These are phyloP conservation scores for Seiridium cupressi DNA, from an alignment of 2,329 filamentous ascomycete genomes.

Conservation along the genomic window DNA sequence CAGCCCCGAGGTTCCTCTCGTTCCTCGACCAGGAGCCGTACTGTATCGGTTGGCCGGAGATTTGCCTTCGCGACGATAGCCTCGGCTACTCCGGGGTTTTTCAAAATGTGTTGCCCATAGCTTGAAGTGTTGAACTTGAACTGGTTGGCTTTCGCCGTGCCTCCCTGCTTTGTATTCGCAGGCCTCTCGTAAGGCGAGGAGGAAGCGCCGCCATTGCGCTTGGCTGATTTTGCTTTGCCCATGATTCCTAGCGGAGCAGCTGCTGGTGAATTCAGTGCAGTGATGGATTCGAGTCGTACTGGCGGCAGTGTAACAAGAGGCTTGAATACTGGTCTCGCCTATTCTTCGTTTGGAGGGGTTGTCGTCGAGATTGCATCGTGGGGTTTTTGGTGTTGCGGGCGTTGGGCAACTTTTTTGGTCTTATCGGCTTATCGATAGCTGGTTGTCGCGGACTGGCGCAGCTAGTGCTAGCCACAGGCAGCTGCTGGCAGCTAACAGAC, in stretches of 20 bases:
- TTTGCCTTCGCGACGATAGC: slow-evolving; percentile 47
- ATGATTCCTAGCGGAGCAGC: slow-evolving; percentile 19
- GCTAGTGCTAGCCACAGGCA: no score
- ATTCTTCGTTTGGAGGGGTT: background rate
- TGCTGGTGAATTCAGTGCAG: background rate
- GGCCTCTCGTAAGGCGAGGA: slow-evolving; percentile 41
- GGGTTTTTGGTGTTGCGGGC: no score
- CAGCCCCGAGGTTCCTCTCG: no score
- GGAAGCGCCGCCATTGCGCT: slow-evolving; percentile 29
- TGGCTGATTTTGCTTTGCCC: slow-evolving; percentile 39
- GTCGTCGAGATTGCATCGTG: no score
- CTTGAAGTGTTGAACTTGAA: slow-evolving; percentile 94
- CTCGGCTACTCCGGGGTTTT: slow-evolving; percentile 12
- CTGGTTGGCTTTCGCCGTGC: slow-evolving; percentile 56
- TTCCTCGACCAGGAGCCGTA: no score
- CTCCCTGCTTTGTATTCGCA: slow-evolving; percentile 16
- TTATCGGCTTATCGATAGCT: no score
- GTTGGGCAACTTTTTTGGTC: no score
- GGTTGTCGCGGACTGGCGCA: background rate
- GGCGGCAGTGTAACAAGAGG: background rate
- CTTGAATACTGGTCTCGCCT: background rate
- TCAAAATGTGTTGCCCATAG: slow-evolving; percentile 78
- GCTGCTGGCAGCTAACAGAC: no score
- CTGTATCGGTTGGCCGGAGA: no score
- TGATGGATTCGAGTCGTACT: background rate